phyloP scores from a whole-genome alignment of 2,329 filamentous ascomycete species.

The Amylocarpus encephaloides region DNA sequence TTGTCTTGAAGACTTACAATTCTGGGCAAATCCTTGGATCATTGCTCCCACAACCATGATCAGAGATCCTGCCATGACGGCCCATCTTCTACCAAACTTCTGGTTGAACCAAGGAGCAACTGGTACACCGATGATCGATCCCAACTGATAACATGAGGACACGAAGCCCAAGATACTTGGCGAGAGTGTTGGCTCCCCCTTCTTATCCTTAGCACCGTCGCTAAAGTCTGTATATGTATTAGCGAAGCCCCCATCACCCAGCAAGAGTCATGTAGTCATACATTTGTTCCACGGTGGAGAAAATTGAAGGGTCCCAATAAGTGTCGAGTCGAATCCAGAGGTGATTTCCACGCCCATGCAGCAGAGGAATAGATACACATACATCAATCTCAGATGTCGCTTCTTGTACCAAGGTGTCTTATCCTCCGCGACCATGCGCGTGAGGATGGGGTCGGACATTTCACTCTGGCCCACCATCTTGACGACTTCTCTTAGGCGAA shows the following conservation, averaged over 20 bases:
- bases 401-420: constrained; percentile 35
- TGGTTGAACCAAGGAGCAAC: constrained; percentile 47
- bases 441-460: constrained; percentile 35
- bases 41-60: constrained; percentile 50
- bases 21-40: constrained; percentile 42
- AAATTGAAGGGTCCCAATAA: constrained; percentile 40
- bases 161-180: constrained; percentile 39
- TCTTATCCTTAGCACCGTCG: constrained; percentile 3
- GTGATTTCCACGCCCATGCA: constrained; percentile 50
- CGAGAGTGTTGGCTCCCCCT: constrained; percentile 7
- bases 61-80: constrained; percentile 48
- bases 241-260: background rate
- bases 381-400: constrained; percentile 34
- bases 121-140: constrained; percentile 47
- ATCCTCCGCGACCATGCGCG: constrained; percentile 35
- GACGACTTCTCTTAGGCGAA: background rate
- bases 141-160: constrained; percentile 48
- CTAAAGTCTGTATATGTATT: constrained; percentile 3
- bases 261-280: background rate
- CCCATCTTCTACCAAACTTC: constrained; percentile 42
- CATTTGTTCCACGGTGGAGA: constrained; percentile 31
- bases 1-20: constrained; percentile 6
- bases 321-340: constrained; percentile 46
- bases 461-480: constrained; percentile 4
- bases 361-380: constrained; percentile 38